Evolutionary conservation across 495 filamentous ascomycete species (phyloP).

Genomic region (Podospora pseudoanserina): DNA sequence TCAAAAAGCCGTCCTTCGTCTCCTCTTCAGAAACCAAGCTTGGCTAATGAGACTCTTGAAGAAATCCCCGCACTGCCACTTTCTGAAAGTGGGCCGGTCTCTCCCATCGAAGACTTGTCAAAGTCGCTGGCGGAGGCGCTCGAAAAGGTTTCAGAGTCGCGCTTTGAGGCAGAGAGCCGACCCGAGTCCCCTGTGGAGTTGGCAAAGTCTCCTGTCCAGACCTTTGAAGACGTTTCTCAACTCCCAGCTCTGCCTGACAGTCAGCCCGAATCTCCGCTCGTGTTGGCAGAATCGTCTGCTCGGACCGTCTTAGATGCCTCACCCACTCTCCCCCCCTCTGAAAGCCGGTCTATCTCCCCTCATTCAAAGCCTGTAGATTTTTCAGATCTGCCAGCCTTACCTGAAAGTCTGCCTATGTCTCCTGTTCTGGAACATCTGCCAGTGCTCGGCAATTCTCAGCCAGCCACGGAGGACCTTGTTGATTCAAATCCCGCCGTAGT

Average conservation of each 20-base stretch:
- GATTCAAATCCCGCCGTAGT: background rate
- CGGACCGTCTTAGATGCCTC: background rate
- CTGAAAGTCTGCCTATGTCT: slow-evolving; percentile 2
- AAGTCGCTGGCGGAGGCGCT: background rate
- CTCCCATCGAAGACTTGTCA: background rate
- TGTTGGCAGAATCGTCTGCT: background rate
- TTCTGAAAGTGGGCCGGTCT: background rate
- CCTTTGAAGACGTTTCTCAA: background rate
- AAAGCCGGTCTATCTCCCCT: background rate
- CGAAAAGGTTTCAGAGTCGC: background rate
- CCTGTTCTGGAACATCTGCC: background rate
- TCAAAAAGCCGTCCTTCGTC: background rate
- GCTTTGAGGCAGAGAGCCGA: background rate
- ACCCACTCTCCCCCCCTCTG: background rate
- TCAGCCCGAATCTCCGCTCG: background rate
- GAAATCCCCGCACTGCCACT: background rate
- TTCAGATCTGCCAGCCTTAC: slow-evolving; percentile 3
- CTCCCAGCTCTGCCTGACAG: background rate
- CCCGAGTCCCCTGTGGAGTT: background rate
- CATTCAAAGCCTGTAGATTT: background rate
- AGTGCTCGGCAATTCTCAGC: background rate
- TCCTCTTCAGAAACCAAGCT: background rate
- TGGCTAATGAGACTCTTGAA: slow-evolving; percentile 2
- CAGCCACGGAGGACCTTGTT: background rate
- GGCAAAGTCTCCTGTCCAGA: background rate